Evolutionary conservation across 2,329 filamentous ascomycete genomes (phyloP).

Genomic region (Periconia sp.): DNA sequence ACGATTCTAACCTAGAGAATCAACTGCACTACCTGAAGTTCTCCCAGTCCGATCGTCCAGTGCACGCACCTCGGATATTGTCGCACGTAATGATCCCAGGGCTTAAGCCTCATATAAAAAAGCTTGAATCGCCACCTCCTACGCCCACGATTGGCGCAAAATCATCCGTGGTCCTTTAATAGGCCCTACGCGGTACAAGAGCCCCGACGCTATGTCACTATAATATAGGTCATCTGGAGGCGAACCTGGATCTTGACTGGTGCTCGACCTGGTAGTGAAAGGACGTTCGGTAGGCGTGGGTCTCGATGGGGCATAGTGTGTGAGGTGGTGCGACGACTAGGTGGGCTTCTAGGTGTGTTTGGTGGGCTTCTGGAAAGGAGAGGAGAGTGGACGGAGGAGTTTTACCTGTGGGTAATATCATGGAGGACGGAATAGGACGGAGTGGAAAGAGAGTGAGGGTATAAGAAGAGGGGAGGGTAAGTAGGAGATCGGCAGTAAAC

Average conservation of each 20-base stretch:
- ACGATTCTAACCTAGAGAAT: too few relatives aligned
- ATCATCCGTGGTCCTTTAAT: slow-evolving; percentile 9
- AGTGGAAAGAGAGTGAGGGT: slow-evolving; percentile 2
- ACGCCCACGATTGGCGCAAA: slow-evolving; percentile 20
- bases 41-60: background rate
- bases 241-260: slow-evolving; percentile 16
- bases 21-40: slow-evolving; percentile 2
- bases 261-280: slow-evolving; percentile 11
- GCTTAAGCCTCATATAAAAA: slow-evolving; percentile 11
- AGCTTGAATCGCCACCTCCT: slow-evolving; percentile 2
- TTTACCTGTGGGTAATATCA: slow-evolving; percentile 28
- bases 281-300: slow-evolving; percentile 1
- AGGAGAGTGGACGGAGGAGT: slow-evolving; percentile 10
- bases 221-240: slow-evolving; percentile 22
- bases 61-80: background rate
- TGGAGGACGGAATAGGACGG: background rate
- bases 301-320: slow-evolving; percentile 2
- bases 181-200: slow-evolving; percentile 7
- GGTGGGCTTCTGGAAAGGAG: slow-evolving; percentile 1
- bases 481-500: background rate
- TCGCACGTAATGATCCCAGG: slow-evolving; percentile 18
- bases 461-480: slow-evolving; percentile 13
- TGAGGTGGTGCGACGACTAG: slow-evolving; percentile 8
- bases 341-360: background rate
- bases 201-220: slow-evolving; percentile 8